A percentile compares a stretch with the other conserved stretches of the same genome.
phyloP scores from a whole-genome alignment of 352 stramenopile species.

The Globisporangium cylindrosporum region DNA sequence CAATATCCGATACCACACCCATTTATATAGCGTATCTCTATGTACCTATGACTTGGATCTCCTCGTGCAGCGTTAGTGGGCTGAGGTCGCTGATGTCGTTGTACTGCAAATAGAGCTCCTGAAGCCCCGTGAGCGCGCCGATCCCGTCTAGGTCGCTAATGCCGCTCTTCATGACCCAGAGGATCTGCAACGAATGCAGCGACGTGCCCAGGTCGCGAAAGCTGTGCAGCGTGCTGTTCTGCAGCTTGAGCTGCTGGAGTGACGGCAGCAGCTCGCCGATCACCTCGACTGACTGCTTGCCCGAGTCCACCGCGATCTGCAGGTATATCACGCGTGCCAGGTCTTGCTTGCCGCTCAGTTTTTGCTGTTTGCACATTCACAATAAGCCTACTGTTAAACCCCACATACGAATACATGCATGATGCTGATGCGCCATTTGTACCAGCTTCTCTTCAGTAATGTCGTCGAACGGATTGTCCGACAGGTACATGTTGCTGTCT shows the following conservation, averaged over 20 bases:
- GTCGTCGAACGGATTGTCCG: conserved; percentile 77
- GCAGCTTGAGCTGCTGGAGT: conserved; percentile 61
- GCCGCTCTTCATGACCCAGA: conserved; percentile 62
- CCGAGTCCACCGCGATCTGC: conserved; percentile 68
- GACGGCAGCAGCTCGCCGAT: conserved; percentile 77
- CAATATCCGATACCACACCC: not conserved
- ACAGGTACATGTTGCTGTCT: conserved; percentile 23
- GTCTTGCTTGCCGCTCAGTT: conserved; percentile 59
- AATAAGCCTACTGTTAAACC: not conserved
- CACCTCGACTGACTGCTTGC: conserved; percentile 77
- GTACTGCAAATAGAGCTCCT: conserved; percentile 73
- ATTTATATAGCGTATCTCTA: not conserved
- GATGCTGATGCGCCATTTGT: not conserved
- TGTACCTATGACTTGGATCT: conserved; percentile 71
- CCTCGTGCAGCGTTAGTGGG: conserved; percentile 82
- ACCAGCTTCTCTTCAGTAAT: conserved; percentile 78
- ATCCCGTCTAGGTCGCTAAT: conserved; percentile 87
- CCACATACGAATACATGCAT: not conserved
- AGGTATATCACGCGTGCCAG: conserved; percentile 53
- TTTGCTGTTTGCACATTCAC: conserved; percentile 30
- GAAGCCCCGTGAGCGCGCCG: conserved; percentile 66
- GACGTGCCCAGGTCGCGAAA: conserved; percentile 86
- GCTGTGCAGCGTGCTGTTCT: conserved; percentile 60
- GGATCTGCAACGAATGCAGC: conserved; percentile 55
- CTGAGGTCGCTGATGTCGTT: conserved; percentile 82